These are phyloP conservation scores for Lachancea nothofagi DNA, from an alignment of 805 yeast species.

Conservation along the genomic window DNA sequence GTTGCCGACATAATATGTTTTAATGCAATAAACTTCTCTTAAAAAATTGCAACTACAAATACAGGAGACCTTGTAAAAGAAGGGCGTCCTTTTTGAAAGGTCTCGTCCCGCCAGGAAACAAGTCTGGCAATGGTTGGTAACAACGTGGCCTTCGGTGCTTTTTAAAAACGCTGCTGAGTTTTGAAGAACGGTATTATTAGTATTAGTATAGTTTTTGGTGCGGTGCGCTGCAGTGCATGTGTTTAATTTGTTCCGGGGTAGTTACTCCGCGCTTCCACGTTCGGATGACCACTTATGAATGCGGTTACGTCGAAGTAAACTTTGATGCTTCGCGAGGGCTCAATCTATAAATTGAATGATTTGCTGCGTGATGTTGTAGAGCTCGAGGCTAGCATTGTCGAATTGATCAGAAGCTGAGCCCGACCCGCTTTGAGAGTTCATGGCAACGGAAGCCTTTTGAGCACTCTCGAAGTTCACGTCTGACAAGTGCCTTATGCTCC, in stretches of 20 bases:
- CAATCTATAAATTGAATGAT: slow-evolving; percentile 43
- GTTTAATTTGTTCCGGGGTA: too few relatives aligned
- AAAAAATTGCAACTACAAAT: not conserved
- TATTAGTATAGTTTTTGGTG: not conserved
- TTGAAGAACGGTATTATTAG: not conserved
- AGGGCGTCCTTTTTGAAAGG: too few relatives aligned
- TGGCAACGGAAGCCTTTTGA: slow-evolving; percentile 11
- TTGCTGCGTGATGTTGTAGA: slow-evolving; percentile 62
- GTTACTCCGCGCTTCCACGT: too few relatives aligned
- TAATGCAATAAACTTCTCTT: not conserved
- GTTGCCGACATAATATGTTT: not conserved
- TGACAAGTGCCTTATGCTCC: slow-evolving; percentile 47
- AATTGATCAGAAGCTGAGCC: slow-evolving; percentile 36
- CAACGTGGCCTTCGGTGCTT: not conserved
- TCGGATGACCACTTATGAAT: too few relatives aligned
- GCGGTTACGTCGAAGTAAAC: not conserved
- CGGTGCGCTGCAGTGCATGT: not conserved
- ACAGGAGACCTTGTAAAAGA: not conserved
- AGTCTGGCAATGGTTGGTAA: too few relatives aligned
- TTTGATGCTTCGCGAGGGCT: not conserved
- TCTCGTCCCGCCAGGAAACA: too few relatives aligned
- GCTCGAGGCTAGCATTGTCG: slow-evolving; percentile 60
- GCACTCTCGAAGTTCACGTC: slow-evolving; percentile 29
- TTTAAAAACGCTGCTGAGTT: not conserved
- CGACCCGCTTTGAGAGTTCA: slow-evolving; percentile 21